Base-by-base conservation (phyloP, 768 basidiomycete species). In the Boletus rubescentipes region DNA sequence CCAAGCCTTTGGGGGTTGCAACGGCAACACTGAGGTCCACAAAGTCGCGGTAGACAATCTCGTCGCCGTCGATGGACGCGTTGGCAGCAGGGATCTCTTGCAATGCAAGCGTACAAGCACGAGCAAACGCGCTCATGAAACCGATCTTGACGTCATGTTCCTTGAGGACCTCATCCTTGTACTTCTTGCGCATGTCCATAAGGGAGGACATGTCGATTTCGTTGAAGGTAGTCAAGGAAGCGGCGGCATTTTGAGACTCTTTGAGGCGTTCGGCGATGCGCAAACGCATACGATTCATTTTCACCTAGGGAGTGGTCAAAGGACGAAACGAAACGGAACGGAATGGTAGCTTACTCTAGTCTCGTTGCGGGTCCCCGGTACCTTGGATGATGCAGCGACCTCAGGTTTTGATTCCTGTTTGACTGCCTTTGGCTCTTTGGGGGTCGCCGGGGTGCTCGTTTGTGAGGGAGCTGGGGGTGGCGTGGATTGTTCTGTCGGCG, bases 171-270 rank as follows among this genome's bases (percentile, higher is more conserved):
- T 82, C 77, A 59, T 97, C 94, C 79, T 98, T 98, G 84, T 93
- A 95, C 69, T 87, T 84, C 69, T 87, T 84, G 65, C 96, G 90
- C 86, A 98, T 85, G 38, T 88, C 86, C 77, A 97, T 90, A 51
- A 98, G 77, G 39, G 91, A 87, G 38, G 93, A 94, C 96, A 99
- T 98, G 78, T 98, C 96, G 68, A 99, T 92, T 75, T 99, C 96
- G 77, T 99, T 98, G 83, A 99, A 99, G 23, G 96, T 98, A 32
- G 97, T 98, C 55, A 98, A 74, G 46, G 93, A 95, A 43, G 96
- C 96, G 5, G 96, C 97, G 18, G 91, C 84, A 69, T 98, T 97
- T 72, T 99, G 96, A 21, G 95, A 96, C 70, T 97, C 89, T 77
- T 99, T 99, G 70, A 99, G 84, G 48, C 96, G 93, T 74, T 95